Base-by-base conservation (phyloP, 2,329 filamentous ascomycete species). In the Biscogniauxia mediterranea region DNA sequence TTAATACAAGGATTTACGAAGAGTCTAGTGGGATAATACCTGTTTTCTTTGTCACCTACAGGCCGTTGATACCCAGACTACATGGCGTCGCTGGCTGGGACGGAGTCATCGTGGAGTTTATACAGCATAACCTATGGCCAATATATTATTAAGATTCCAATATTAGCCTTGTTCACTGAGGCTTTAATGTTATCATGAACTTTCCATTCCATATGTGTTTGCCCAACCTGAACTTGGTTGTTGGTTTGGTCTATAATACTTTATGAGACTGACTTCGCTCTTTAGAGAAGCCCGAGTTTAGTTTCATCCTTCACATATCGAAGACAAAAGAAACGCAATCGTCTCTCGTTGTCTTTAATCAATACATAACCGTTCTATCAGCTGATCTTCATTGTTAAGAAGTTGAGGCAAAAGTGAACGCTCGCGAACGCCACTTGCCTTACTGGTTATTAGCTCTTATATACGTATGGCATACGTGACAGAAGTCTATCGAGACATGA, bases 81-180 rank as follows among this genome's bases (percentile, higher is more conserved):
- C 8, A 9, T 32, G 54, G 54, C 54, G 54, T 55, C 52, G 25
- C 19, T 52, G 61, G 55, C 56, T 60, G 53, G 56, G 54, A 55
- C 59, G 32, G 38, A 62, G 55, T 19, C 58, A 59, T 15, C 38
- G 56, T 5, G 19, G 42, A 38, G 52, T 55, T 21, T 19, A 23
- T 21, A 11, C 11, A 46, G 38, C 38, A 46, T 46, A 46, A n/a
- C 38, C 17, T 46, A 46, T 46, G 38, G 17, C 11, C 17, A 46
- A 46, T 46, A 46, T 7, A 46, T n/a, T 7, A 46, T n/a, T 46
- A 46, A 9, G 38, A n/a, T 46, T n/a, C 7, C 38, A 46, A 17
- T 11, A 46, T 46, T 46, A n/a, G 15, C 15, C 15, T n/a, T n/a
- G 6, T n/a, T 46, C 3, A n/a, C 17, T 46, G 13, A n/a, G 38